Percentiles rank a stretch among this genome's conserved stretches.
Conservation (phyloP, 2,329 filamentous ascomycete species). For the Epichloe brachyelytri region DNA sequence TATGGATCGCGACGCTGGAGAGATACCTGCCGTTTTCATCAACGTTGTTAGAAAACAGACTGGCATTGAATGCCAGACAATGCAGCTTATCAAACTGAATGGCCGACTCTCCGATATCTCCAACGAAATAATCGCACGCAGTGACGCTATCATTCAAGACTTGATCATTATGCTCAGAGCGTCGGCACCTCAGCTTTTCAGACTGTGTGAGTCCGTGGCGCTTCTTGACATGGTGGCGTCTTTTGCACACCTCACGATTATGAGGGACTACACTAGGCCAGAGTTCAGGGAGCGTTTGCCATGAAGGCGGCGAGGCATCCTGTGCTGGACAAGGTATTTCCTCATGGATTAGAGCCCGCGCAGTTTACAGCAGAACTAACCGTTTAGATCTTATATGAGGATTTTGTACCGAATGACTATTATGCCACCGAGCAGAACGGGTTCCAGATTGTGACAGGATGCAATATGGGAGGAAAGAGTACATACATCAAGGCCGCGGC, state of each 20-base stretch:
- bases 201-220: slow-evolving; percentile 73
- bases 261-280: slow-evolving; percentile 47
- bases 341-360: slow-evolving; percentile 1
- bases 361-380: slow-evolving; percentile 2
- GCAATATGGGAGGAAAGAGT: slow-evolving; percentile 97
- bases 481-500: slow-evolving; percentile 85
- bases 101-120: slow-evolving; percentile 67
- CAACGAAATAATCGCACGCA: slow-evolving; percentile 71
- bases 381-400: slow-evolving; percentile 43
- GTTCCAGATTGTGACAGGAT: slow-evolving; percentile 89
- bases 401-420: slow-evolving; percentile 80
- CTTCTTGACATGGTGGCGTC: slow-evolving; percentile 75
- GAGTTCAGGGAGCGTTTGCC: slow-evolving; percentile 54
- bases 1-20: slow-evolving; percentile 46
- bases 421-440: slow-evolving; percentile 69
- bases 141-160: slow-evolving; percentile 60
- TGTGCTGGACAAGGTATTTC: slow-evolving; percentile 52
- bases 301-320: slow-evolving; percentile 68
- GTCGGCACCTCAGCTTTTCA: slow-evolving; percentile 63
- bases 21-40: slow-evolving; percentile 58
- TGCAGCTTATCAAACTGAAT: slow-evolving; percentile 72
- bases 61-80: slow-evolving; percentile 76
- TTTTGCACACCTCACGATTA: slow-evolving; percentile 62
- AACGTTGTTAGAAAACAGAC: slow-evolving; percentile 62
- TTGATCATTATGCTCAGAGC: slow-evolving; percentile 60